A percentile compares a stretch with the other conserved stretches of the same genome.
These are phyloP conservation scores for Emergomyces pasteurianus DNA, from an alignment of 2,329 filamentous ascomycete species.

Conservation along the genomic window DNA sequence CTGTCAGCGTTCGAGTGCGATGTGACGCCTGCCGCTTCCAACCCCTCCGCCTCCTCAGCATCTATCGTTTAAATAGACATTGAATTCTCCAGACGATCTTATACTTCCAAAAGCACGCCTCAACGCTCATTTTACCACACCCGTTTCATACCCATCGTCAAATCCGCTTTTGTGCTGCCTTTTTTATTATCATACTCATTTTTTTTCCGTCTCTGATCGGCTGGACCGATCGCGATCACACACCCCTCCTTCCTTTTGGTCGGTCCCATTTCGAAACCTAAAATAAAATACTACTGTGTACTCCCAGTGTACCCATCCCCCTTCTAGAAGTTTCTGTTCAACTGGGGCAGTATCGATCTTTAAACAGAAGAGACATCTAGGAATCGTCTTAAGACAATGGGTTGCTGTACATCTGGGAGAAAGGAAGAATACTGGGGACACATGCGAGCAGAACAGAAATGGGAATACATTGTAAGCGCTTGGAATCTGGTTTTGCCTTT, in stretches of 20 bases:
- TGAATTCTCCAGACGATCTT: neutral
- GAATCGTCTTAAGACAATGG: constrained; percentile 42
- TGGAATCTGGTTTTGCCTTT: neutral
- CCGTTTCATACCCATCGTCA: neutral
- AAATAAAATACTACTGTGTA: neutral
- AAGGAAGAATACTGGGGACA: constrained; percentile 46
- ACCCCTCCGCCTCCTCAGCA: neutral
- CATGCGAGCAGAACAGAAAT: constrained; percentile 74
- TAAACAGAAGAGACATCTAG: neutral
- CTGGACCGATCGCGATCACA: constrained; percentile 1
- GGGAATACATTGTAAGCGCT: constrained; percentile 73
- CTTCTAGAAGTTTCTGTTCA: neutral
- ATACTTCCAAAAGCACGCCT: neutral
- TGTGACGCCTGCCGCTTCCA: neutral
- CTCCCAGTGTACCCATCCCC: neutral
- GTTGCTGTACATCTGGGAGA: constrained; percentile 48
- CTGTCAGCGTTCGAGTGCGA: neutral
- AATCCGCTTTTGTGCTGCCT: neutral
- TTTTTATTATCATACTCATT: neutral
- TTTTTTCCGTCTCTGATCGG: neutral
- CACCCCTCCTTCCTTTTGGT: neutral
- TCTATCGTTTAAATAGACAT: neutral
- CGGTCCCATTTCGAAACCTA: neutral
- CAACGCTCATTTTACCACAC: neutral
- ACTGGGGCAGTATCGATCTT: neutral